Conservation (phyloP, 805 yeast species). For the Spathaspora girioi region DNA sequence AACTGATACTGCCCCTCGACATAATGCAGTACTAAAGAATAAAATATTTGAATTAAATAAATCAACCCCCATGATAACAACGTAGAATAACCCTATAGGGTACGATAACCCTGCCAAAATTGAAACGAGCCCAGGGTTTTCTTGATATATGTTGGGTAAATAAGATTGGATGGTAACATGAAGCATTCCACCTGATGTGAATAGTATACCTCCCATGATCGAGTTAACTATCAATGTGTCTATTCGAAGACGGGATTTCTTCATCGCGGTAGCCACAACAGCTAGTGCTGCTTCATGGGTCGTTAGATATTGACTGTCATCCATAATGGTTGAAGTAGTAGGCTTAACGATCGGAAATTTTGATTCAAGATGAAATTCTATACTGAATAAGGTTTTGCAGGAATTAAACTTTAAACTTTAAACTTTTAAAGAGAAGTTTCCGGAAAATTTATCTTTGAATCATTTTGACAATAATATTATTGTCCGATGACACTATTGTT, state of each 20-base stretch:
- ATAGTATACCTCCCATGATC: conserved; percentile 64
- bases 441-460: not conserved
- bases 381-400: too few species aligned
- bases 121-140: conserved; percentile 50
- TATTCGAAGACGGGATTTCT: conserved; percentile 64
- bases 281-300: conserved; percentile 83
- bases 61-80: conserved; percentile 72
- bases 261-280: conserved; percentile 82
- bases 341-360: not conserved
- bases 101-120: conserved; percentile 59
- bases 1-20: conserved; percentile 66
- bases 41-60: conserved; percentile 71
- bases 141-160: conserved; percentile 37
- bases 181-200: conserved; percentile 72
- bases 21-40: conserved; percentile 64
- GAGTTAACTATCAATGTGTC: conserved; percentile 63
- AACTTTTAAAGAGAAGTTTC: too few species aligned
- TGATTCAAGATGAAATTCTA: too few species aligned
- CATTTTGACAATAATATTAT: not conserved
- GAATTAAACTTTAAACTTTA: too few species aligned
- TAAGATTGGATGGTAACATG: conserved; percentile 53
- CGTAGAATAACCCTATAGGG: conserved; percentile 73
- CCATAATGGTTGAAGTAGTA: conserved; percentile 16
- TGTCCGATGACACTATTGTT: not conserved
- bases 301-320: conserved; percentile 49